Evolutionary conservation across 2,329 filamentous ascomycete species (phyloP).

Genomic region (Cladosporium sp.): DNA sequence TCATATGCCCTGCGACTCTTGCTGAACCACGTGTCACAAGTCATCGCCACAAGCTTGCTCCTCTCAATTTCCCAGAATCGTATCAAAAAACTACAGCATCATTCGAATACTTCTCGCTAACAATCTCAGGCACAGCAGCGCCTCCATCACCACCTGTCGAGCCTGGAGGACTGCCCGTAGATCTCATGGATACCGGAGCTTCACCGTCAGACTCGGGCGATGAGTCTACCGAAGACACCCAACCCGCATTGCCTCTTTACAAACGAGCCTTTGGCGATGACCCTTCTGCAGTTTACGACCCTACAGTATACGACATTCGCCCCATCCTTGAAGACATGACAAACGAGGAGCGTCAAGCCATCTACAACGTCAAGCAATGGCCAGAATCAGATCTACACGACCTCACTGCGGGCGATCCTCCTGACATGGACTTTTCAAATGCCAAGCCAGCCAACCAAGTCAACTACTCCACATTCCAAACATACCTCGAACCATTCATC

Average conservation of each 20-base stretch:
- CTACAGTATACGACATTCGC: conserved; percentile 91
- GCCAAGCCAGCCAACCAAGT: conserved; percentile 94
- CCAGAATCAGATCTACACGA: conserved; percentile 78
- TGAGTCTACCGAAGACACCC: conserved; percentile 54
- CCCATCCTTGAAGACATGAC: conserved; percentile 72
- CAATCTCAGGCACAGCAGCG: conserved; percentile 26
- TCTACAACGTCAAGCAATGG: conserved; percentile 84
- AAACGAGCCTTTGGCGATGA: conserved; percentile 86
- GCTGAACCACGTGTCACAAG: not conserved
- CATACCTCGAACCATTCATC: conserved; percentile 89
- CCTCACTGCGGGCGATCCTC: conserved; percentile 82
- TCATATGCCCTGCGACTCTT: not conserved
- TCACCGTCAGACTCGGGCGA: conserved; percentile 59
- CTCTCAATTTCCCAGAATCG: not conserved
- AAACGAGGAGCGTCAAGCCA: conserved; percentile 80
- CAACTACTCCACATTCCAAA: conserved; percentile 87
- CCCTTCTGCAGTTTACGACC: conserved; percentile 85
- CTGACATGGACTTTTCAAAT: conserved; percentile 93
- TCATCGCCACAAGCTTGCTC: not conserved
- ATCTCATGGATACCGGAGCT: conserved; percentile 61
- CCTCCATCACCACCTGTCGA: conserved; percentile 35
- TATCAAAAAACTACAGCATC: not conserved
- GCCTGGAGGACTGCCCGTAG: conserved; percentile 32
- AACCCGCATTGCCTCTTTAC: conserved; percentile 66
- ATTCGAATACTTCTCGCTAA: not conserved